These are phyloP conservation scores for Wickerhamia fluorescens DNA, from an alignment of 805 yeast species.

Conservation along the genomic window DNA sequence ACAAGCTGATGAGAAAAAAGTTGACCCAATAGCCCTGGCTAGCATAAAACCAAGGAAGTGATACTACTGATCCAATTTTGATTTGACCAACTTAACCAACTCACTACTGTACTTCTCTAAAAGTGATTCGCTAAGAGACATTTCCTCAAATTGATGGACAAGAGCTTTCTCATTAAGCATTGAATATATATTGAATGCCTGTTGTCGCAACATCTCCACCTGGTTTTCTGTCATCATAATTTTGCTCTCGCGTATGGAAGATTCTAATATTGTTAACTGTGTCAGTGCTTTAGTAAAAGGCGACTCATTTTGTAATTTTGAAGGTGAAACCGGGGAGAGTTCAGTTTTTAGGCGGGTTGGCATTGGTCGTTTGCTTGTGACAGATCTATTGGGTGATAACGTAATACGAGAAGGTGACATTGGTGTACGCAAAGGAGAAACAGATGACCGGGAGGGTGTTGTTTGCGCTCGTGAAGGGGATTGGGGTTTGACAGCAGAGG, in stretches of 20 bases:
- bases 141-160: slow-evolving; percentile 11
- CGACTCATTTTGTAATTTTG: too few relatives aligned
- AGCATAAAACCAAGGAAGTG: slow-evolving; percentile 28
- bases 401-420: background rate
- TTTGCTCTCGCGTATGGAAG: too few relatives aligned
- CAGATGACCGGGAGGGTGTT: too few relatives aligned
- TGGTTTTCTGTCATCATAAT: background rate
- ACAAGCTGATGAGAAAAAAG: slow-evolving; percentile 18
- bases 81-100: slow-evolving; percentile 22
- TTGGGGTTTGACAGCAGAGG: slow-evolving; percentile 1
- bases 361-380: too few relatives aligned
- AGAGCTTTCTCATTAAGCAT: too few relatives aligned
- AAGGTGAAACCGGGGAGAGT: too few relatives aligned
- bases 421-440: background rate
- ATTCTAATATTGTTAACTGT: too few relatives aligned
- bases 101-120: slow-evolving; percentile 34
- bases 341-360: slow-evolving; percentile 3
- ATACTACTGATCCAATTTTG: slow-evolving; percentile 11
- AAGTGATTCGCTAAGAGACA: slow-evolving; percentile 5
- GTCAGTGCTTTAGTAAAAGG: too few relatives aligned
- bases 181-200: too few relatives aligned
- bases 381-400: slow-evolving; percentile 3
- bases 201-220: slow-evolving; percentile 3
- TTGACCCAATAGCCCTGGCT: slow-evolving; percentile 33
- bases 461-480: too few relatives aligned